phyloP scores from a whole-genome alignment of 192 early-diverging fungal genomes.

The Coemansia sp. region DNA sequence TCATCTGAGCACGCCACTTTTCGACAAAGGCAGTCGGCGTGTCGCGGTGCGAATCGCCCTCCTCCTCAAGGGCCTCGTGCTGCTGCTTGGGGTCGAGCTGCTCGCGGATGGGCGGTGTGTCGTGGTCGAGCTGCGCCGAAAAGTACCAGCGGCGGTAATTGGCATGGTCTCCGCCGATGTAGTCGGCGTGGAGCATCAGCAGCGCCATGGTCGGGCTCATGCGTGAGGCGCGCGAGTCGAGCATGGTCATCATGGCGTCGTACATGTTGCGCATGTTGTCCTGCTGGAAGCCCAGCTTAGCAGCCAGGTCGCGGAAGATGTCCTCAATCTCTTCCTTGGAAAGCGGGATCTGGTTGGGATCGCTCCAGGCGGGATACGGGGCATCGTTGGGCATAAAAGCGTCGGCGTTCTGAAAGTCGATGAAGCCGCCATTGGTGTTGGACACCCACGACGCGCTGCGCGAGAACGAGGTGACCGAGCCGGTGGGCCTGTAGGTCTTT shows the following conservation, averaged over 20 bases:
- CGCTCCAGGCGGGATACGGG: constrained; percentile 56
- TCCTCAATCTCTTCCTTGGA: constrained; percentile 65
- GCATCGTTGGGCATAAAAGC: constrained; percentile 44
- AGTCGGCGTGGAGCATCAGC: constrained; percentile 71
- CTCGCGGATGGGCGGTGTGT: constrained; percentile 50
- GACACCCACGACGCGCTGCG: constrained; percentile 56
- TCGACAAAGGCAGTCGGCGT: constrained; percentile 55
- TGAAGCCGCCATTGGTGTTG: constrained; percentile 49
- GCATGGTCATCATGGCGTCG: constrained; percentile 73
- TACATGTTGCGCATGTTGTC: constrained; percentile 74
- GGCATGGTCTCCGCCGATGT: constrained; percentile 73
- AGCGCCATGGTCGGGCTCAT: constrained; percentile 68
- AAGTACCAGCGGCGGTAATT: constrained; percentile 86
- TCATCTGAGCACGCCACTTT: constrained; percentile 69
- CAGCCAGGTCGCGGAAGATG: constrained; percentile 61
- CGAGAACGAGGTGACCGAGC: constrained; percentile 56
- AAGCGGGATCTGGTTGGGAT: constrained; percentile 61
- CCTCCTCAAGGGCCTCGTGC: constrained; percentile 47
- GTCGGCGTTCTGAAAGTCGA: constrained; percentile 53
- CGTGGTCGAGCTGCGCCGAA: constrained; percentile 64
- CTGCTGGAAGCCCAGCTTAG: constrained; percentile 75
- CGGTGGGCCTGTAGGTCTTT: constrained; percentile 54
- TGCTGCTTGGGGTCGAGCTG: constrained; percentile 52
- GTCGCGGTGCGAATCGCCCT: constrained; percentile 32
- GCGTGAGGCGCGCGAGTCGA: constrained; percentile 73